phyloP scores from a whole-genome alignment of 805 yeast genomes.

The Lachancea sp. region DNA sequence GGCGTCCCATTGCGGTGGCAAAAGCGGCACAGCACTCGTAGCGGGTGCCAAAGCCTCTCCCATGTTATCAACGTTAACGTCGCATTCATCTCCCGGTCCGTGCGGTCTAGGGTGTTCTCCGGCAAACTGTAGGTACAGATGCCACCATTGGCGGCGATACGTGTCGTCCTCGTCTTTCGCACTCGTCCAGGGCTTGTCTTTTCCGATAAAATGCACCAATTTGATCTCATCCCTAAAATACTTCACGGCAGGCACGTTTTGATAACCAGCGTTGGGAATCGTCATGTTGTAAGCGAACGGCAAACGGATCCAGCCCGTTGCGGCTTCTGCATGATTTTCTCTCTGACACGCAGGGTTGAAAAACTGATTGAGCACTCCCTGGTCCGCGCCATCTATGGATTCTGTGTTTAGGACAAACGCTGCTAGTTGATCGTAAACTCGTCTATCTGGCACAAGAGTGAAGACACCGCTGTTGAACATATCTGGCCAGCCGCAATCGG shows the following conservation, averaged over 20 bases:
- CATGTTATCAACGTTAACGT: too few relatives aligned
- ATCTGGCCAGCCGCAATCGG: slow-evolving; percentile 92
- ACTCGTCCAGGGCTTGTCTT: slow-evolving; percentile 49
- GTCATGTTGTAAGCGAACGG: slow-evolving; percentile 87
- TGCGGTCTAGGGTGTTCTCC: background rate
- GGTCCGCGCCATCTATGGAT: slow-evolving; percentile 87
- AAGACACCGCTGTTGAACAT: slow-evolving; percentile 78
- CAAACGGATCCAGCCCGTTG: slow-evolving; percentile 52
- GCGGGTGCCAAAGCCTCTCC: too few relatives aligned
- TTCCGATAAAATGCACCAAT: slow-evolving; percentile 63
- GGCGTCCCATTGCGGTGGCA: slow-evolving; percentile 37
- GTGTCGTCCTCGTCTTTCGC: slow-evolving; percentile 7
- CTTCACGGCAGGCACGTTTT: slow-evolving; percentile 63
- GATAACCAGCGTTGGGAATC: slow-evolving; percentile 53
- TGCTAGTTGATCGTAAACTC: slow-evolving; percentile 39
- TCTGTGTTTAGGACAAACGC: slow-evolving; percentile 21
- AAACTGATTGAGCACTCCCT: slow-evolving; percentile 77
- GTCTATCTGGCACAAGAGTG: slow-evolving; percentile 46
- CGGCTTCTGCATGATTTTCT: slow-evolving; percentile 1
- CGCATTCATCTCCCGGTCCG: background rate
- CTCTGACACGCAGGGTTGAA: slow-evolving; percentile 37
- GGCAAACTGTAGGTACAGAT: slow-evolving; percentile 3
- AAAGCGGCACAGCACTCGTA: background rate
- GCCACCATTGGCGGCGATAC: slow-evolving; percentile 11
- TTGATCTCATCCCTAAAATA: slow-evolving; percentile 42